Conservation (phyloP, 2,329 filamentous ascomycete genomes). For the Immersiporthe knoxdaviesiana region DNA sequence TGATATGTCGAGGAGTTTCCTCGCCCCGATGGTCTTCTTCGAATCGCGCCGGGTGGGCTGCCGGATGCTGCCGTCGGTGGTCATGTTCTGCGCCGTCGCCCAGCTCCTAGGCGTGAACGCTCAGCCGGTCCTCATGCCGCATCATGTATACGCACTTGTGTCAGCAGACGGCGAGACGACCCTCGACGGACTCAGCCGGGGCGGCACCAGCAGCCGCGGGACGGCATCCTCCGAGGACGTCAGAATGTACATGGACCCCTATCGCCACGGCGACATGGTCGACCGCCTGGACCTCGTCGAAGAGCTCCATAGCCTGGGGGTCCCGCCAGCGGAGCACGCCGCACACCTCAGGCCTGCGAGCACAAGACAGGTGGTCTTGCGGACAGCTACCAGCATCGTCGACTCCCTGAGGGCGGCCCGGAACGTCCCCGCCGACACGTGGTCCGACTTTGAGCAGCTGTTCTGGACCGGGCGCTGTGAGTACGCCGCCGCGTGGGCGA, state of each 20-base stretch:
- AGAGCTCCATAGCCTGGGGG: constrained; percentile 9
- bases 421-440: background rate
- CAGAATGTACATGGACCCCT: constrained; percentile 61
- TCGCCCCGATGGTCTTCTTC: constrained; percentile 54
- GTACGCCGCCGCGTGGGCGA: constrained; percentile 30
- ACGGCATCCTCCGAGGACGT: background rate
- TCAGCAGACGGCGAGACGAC: constrained; percentile 35
- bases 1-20: constrained; percentile 60
- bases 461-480: constrained; percentile 16
- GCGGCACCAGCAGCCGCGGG: no score
- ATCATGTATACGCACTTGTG: constrained; percentile 68
- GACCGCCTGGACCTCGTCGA: constrained; percentile 12
- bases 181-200: constrained; percentile 32
- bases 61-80: constrained; percentile 65
- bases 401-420: constrained; percentile 43
- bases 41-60: constrained; percentile 51
- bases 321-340: constrained; percentile 11
- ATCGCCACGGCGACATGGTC: constrained; percentile 25
- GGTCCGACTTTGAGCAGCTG: no score
- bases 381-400: constrained; percentile 68
- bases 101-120: constrained; percentile 61
- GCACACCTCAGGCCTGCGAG: constrained; percentile 54
- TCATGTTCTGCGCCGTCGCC: constrained; percentile 68
- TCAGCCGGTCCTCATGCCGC: constrained; percentile 66
- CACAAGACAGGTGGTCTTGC: constrained; percentile 58